These are phyloP conservation scores for Populus pruinosa DNA, from an alignment of 345 rosid species.

Conservation along the genomic window DNA sequence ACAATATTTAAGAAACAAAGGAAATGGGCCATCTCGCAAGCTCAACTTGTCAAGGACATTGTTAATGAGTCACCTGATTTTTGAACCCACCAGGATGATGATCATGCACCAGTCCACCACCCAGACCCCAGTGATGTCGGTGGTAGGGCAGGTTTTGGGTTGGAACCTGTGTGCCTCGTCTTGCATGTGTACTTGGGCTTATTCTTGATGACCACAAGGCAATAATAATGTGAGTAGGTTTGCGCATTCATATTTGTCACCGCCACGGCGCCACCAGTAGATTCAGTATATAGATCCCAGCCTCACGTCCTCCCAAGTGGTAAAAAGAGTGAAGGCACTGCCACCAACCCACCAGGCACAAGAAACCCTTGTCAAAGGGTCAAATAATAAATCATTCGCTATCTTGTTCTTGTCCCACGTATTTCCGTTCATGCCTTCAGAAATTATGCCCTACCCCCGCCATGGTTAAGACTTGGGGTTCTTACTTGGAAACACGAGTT, in stretches of 20 bases:
- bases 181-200: background rate
- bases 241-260: background rate
- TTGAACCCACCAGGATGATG: too few species aligned
- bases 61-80: too few species aligned
- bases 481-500: background rate
- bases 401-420: too few species aligned
- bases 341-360: background rate
- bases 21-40: too few species aligned
- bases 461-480: background rate
- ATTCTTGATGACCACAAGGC: background rate
- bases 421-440: background rate
- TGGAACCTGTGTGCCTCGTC: background rate
- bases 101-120: too few species aligned
- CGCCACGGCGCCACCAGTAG: slow-evolving; percentile 19
- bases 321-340: background rate
- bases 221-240: background rate
- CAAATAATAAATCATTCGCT: background rate
- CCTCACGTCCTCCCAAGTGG: background rate
- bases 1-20: too few species aligned
- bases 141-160: background rate
- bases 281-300: background rate
- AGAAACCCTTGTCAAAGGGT: background rate
- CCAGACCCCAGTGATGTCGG: background rate
- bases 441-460: background rate
- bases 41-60: too few species aligned